Percentiles rank a stretch among this genome's conserved stretches.
Conservation (phyloP, 345 rosid genomes). For the Barbarea vulgaris region DNA sequence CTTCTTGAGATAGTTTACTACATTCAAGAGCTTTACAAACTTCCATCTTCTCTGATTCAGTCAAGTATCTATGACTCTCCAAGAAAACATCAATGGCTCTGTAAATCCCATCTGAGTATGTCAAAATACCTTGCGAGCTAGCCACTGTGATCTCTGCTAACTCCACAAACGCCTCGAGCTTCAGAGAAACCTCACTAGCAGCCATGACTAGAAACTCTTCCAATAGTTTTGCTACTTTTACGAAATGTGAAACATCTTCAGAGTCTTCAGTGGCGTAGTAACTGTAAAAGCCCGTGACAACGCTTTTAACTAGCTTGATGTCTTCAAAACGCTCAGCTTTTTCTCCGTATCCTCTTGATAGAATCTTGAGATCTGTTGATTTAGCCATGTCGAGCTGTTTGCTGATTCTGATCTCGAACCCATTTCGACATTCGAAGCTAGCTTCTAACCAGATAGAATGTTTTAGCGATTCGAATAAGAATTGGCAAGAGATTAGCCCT, state of each 20-base stretch:
- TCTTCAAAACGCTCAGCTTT: slow-evolving; percentile 51
- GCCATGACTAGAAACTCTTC: slow-evolving; percentile 68
- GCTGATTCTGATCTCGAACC: slow-evolving; percentile 65
- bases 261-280: slow-evolving; percentile 31
- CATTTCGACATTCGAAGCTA: slow-evolving; percentile 54
- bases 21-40: slow-evolving; percentile 66
- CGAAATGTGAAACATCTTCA: slow-evolving; percentile 33
- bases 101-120: slow-evolving; percentile 68
- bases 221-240: slow-evolving; percentile 59
- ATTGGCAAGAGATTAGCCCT: slow-evolving; percentile 57
- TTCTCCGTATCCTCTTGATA: slow-evolving; percentile 49
- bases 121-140: slow-evolving; percentile 48
- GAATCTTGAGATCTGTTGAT: slow-evolving; percentile 58
- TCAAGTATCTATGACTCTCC: slow-evolving; percentile 60
- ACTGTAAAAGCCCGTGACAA: slow-evolving; percentile 59
- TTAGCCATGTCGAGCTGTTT: slow-evolving; percentile 71
- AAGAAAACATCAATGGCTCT: slow-evolving; percentile 70
- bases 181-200: slow-evolving; percentile 61
- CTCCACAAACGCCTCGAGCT: slow-evolving; percentile 50
- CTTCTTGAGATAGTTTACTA: slow-evolving; percentile 65
- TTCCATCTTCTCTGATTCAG: slow-evolving; percentile 67
- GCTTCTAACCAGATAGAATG: slow-evolving; percentile 55
- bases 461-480: slow-evolving; percentile 58
- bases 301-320: slow-evolving; percentile 58
- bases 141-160: slow-evolving; percentile 59